Percentiles rank a stretch among this genome's conserved stretches.
Conservation (phyloP, 495 filamentous ascomycete genomes). For the Xylaria telfairii region DNA sequence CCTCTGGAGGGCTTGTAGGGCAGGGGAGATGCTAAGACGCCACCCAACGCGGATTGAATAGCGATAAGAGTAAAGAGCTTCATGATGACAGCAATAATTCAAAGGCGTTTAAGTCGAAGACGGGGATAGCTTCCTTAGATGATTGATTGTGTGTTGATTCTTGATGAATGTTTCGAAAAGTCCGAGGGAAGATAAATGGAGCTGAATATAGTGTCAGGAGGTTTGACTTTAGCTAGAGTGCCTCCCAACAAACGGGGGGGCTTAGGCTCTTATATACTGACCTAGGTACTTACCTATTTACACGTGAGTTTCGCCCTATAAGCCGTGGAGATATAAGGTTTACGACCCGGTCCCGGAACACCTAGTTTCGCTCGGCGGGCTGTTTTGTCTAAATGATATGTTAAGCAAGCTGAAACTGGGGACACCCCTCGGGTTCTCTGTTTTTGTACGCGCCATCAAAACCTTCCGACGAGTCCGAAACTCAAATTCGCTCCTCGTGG, state of each 20-base stretch:
- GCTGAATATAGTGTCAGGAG: background rate
- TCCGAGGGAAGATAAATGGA: background rate
- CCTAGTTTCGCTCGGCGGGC: background rate
- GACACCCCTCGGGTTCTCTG: background rate
- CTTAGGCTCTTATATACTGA: background rate
- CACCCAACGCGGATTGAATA: background rate
- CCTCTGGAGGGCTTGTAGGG: background rate
- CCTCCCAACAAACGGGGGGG: background rate
- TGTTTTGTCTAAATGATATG: background rate
- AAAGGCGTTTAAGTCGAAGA: background rate
- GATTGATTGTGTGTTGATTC: background rate
- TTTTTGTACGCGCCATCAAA: background rate
- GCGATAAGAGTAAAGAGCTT: background rate
- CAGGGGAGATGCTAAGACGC: background rate
- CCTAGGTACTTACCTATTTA: background rate
- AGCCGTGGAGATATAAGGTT: background rate
- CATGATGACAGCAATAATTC: background rate
- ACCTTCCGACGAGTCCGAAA: background rate
- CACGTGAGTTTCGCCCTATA: background rate
- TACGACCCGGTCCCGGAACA: background rate
- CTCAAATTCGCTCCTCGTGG: background rate
- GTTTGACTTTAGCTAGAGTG: background rate
- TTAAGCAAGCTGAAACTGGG: background rate
- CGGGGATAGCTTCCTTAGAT: background rate
- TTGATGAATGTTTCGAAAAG: background rate